Percentiles rank a stretch among this genome's conserved stretches.
phyloP scores from a whole-genome alignment of 257 asterid genomes.

The Solanum pimpinellifolium region DNA sequence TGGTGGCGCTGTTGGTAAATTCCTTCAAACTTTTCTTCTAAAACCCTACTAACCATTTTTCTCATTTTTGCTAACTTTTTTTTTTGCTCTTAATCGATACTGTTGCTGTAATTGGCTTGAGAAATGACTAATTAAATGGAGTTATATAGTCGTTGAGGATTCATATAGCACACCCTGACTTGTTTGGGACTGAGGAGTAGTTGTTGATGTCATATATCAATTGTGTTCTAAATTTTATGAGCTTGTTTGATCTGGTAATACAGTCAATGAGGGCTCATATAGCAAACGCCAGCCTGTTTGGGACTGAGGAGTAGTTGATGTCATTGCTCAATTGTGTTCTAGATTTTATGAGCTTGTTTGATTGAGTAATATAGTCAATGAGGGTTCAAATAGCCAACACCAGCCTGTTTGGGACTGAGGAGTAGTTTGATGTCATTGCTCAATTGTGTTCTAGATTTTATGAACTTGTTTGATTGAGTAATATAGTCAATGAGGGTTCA shows the following conservation, averaged over 20 bases:
- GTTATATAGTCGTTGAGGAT: not conserved
- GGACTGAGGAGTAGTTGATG: too few species aligned
- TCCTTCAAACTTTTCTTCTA: not conserved
- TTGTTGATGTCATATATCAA: not conserved
- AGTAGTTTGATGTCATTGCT: not conserved
- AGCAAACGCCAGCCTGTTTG: too few species aligned
- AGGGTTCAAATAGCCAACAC: not conserved
- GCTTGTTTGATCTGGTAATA: too few species aligned
- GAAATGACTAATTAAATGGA: not conserved
- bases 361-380: not conserved
- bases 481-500: too few species aligned
- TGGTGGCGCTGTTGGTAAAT: constrained; percentile 77
- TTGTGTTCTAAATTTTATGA: too few species aligned
- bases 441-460: not conserved
- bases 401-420: not conserved
- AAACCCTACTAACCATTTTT: not conserved
- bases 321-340: not conserved
- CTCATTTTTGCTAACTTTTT: not conserved
- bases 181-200: not conserved
- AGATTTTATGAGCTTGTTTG: not conserved
- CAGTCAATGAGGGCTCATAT: too few species aligned
- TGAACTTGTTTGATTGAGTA: not conserved
- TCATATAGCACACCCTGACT: not conserved
- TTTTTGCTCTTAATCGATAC: not conserved
- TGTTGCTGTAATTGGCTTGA: not conserved